These are phyloP conservation scores for Conticribra guillardii DNA, from an alignment of 108 stramenopile genomes.

Conservation along the genomic window DNA sequence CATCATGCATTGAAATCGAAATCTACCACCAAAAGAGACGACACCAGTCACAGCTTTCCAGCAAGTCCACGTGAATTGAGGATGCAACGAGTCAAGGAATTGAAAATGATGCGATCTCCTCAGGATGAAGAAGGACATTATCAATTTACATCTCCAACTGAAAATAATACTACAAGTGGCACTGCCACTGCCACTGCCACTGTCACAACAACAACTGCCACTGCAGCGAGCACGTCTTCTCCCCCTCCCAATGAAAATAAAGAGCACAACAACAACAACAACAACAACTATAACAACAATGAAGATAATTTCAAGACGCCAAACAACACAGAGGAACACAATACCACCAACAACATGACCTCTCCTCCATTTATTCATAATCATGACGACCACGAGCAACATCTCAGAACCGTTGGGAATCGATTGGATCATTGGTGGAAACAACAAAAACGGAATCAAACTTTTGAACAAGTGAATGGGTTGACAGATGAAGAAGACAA, in stretches of 20 bases:
- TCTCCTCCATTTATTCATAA: background rate
- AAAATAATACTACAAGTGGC: background rate
- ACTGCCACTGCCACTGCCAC: no score
- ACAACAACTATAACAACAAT: no score
- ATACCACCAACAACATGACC: background rate
- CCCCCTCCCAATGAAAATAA: no score
- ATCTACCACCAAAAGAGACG: no score
- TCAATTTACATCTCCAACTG: background rate
- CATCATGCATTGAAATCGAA: no score
- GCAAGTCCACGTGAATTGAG: background rate
- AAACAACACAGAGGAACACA: no score
- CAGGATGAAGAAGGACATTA: background rate
- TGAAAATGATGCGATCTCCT: slow-evolving; percentile 2
- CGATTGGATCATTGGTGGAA: background rate
- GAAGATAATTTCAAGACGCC: no score
- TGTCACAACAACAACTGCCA: no score
- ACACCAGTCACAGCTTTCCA: background rate
- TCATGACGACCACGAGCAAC: background rate
- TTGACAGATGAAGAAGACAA: background rate
- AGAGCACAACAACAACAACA: no score
- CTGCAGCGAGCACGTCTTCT: no score
- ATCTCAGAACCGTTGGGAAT: background rate
- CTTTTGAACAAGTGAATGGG: background rate
- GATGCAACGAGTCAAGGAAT: slow-evolving; percentile 8
- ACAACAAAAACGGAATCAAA: background rate